Evolutionary conservation across 495 filamentous ascomycete species (phyloP), one percentile per base, ranked within the genome.

Genomic region (Stereocaulon alpinum): DNA sequence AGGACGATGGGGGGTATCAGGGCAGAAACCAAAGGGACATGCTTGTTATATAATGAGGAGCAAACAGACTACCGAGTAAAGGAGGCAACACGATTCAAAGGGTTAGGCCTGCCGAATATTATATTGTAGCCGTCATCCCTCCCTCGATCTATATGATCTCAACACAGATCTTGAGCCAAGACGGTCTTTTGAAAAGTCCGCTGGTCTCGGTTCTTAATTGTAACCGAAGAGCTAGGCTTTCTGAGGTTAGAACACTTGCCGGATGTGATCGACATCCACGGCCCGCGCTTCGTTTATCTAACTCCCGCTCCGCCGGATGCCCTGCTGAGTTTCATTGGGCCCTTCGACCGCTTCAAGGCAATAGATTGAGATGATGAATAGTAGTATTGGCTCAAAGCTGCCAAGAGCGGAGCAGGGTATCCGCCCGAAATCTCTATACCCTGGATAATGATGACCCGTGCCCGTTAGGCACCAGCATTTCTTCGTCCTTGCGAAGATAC

Each of bases 31-130:
- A 12, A 10, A 11, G 27, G 32, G 18, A 15, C 12, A 55, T 40
- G 6, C 1, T 29, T 6, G 4, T 37, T 18, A 37, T 11, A 32
- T 20, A 0, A 10, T 3, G 12, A 4, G 34, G 75, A 89, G 55
- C 85, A 88, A 68, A 73, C 78, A 65, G 74, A 70, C 11, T 72
- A 77, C 48, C 82, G 76, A n/a, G 82, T 69, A 69, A 32, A 49
- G 22, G 29, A 55, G 52, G 18, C 10, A 41, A 29, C 1, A 30
- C 20, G 12, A 55, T 55, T 18, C n/a, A 34, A 52, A 18, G 17
- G 32, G 34, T 37, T 2, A 52, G 18, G 30, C 5, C 22, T 30
- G 17, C 12, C 18, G 30, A 50, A 18, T 17, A 15, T 32, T 24
- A 29, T 9, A 32, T 30, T n/a, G 27, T 5, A 12, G 49, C 30